Base-by-base conservation (phyloP, 176 grass and related monocot species). In the Bolboschoenus planiculmis region DNA sequence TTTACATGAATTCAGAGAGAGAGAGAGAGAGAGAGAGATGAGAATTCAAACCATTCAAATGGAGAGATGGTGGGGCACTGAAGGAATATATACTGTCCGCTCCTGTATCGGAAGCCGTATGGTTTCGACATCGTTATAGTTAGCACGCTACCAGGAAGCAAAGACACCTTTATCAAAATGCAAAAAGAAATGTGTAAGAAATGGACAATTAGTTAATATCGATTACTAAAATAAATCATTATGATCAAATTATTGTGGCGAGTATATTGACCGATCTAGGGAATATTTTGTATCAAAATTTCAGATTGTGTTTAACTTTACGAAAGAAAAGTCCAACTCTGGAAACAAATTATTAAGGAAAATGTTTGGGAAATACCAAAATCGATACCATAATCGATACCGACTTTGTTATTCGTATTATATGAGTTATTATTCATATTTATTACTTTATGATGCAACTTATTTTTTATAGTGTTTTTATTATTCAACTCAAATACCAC, bases 111-210 rank as follows among this genome's bases (percentile, higher is more conserved):
- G 89, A 99, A 99, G 86, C 93, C 96, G 9, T 95, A 90, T 2
- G 96, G 96, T 67, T 99, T 99, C 18, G 92, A 99, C 96, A 99
- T 99, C 57, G 93, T 93, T 88, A 99, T 88, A 34, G 96, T 99
- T 89, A 99, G 75, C 57, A 99, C 96, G 44, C 84, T 95, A 80
- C 96, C 92, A 61, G 96, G 96, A 70, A 99, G 87, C 85, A 95
- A 85, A 23, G 89, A 87, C 1, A 99, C 96, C 96, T 99, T 84
- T 61, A 58, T 1, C 2, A 29, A 58, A 16, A 4, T 16, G 4
- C 8, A 14, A 56, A 54, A 55, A 20, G 4, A 81, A 42, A 81
- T 36, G 30, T 37, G 24, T 42, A 20, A 64, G 42, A 21, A 83
- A 85, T 18, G 44, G 4, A 18, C 7, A 50, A 16, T 21, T 70